Base-by-base conservation (phyloP, 2,329 filamentous ascomycete species). In the Davidsoniella virescens region DNA sequence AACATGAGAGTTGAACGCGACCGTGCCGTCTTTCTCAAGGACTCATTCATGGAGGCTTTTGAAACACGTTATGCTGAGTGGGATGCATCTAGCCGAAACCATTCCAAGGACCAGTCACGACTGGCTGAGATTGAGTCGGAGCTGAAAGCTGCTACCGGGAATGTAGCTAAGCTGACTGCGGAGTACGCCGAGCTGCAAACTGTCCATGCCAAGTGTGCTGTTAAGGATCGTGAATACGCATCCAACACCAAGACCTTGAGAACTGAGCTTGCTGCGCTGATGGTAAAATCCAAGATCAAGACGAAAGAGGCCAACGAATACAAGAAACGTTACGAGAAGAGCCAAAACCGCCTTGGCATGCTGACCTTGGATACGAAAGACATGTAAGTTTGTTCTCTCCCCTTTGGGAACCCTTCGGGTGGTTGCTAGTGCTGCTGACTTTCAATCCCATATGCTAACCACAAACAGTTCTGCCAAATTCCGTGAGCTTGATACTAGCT, bases 311-410 rank as follows among this genome's bases (percentile, higher is more conserved):
- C 47, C 42, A 52, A 47, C 14, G 51, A 53, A 26, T 53, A 44
- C 29, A 53, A 53, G 29, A 50, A 50, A 16, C 51, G 51, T 9
- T 53, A 53, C 17, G 51, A 53, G 40, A 53, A 53, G 29, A 50
- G 51, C 33, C 51, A 53, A 18, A 20, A 17, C 14, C 47, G 51
- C 20, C 51, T 53, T 23, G 51, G 51, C 10, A 50, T 53, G 51
- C 18, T 53, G 20, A 53, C 51, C 1, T 44, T 53, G 2, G 51
- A 53, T 16, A 53, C 51, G n/a, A 50, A 53, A 36, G 51, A 53
- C 18, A 53, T 53, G 51, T 50, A 36, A 53, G 51, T 52, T 36
- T 17, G 6, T 14, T 40, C 20, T 18, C 18, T 16, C 16, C 5
- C 17, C 16, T 33, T 20, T 33, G 12, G 8, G 8, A 38, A 17